Conservation (phyloP, 176 grass and related monocot species). For the Raddia distichophylla region DNA sequence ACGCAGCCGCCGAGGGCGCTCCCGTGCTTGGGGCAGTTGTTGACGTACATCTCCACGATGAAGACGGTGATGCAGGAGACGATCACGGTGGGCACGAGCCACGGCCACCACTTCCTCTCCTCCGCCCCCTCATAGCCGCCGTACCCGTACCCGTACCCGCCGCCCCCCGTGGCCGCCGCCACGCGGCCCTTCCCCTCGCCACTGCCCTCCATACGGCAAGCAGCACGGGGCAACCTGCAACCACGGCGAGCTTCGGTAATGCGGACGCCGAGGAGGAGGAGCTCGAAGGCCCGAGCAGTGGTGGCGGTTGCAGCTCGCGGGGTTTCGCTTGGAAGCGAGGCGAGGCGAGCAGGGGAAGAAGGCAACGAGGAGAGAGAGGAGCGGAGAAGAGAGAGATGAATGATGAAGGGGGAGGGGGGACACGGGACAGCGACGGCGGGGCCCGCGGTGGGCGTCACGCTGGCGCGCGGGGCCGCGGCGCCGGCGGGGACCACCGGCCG, state of each 20-base stretch:
- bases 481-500: slow-evolving; percentile 12
- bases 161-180: slow-evolving; percentile 36
- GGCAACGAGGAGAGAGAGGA: no score
- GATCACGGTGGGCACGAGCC: slow-evolving; percentile 85
- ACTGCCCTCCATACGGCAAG: slow-evolving; percentile 37
- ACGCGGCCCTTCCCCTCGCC: slow-evolving; percentile 52
- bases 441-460: slow-evolving; percentile 26
- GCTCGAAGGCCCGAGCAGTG: neutral
- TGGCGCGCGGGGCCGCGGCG: slow-evolving; percentile 20
- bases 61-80: slow-evolving; percentile 79
- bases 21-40: slow-evolving; percentile 71
- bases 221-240: no score
- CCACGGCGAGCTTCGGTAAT: slow-evolving; percentile 7
- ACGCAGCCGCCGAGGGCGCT: slow-evolving; percentile 57
- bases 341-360: slow-evolving; percentile 14
- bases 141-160: slow-evolving; percentile 36
- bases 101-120: slow-evolving; percentile 76
- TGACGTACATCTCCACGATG: slow-evolving; percentile 86
- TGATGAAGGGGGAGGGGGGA: neutral
- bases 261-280: slow-evolving; percentile 10
- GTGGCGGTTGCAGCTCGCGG: slow-evolving; percentile 17
- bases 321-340: slow-evolving; percentile 62
- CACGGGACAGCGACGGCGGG: slow-evolving; percentile 19
- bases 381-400: neutral
- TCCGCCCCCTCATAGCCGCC: slow-evolving; percentile 52